Percentiles rank a stretch among this genome's conserved stretches.
These are phyloP conservation scores for Alternaria ventricosa DNA, from an alignment of 2,329 filamentous ascomycete species.

Conservation along the genomic window DNA sequence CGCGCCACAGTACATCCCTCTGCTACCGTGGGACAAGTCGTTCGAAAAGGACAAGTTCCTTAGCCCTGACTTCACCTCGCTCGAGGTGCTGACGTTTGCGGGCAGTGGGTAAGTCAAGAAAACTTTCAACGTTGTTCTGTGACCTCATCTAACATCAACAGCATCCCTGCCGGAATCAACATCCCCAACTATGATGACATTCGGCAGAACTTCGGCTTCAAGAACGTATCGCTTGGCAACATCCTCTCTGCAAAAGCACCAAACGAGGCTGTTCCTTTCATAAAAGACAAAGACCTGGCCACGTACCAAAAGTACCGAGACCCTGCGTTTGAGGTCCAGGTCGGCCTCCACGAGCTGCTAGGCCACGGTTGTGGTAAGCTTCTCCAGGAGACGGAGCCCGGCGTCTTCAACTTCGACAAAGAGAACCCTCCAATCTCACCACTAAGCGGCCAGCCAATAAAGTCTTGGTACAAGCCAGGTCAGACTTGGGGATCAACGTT, in stretches of 20 bases:
- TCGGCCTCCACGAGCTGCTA: constrained; percentile 88
- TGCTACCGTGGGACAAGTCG: constrained; percentile 83
- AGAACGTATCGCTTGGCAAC: constrained; percentile 93
- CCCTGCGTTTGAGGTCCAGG: constrained; percentile 90
- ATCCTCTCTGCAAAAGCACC: constrained; percentile 90
- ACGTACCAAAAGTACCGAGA: constrained; percentile 85
- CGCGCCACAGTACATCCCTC: constrained; percentile 82
- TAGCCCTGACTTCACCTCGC: constrained; percentile 92
- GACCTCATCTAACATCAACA: constrained; percentile 14
- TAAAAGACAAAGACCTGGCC: constrained; percentile 76
- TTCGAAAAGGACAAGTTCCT: constrained; percentile 98
- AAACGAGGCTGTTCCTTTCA: constrained; percentile 91
- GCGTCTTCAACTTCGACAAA: constrained; percentile 86
- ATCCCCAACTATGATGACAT: constrained; percentile 68
- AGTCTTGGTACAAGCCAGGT: constrained; percentile 90
- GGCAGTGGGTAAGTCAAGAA: constrained; percentile 56
- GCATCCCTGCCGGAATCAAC: constrained; percentile 66
- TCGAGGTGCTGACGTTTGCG: constrained; percentile 87
- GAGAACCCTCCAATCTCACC: constrained; percentile 82
- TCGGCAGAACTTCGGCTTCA: constrained; percentile 84
- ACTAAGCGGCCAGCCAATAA: constrained; percentile 76
- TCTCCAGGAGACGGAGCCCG: constrained; percentile 83
- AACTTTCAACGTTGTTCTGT: too few relatives aligned
- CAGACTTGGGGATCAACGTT: constrained; percentile 96
- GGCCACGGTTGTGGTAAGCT: constrained; percentile 94